phyloP scores from a whole-genome alignment of 306 rosid species.

The Betula pendula region DNA sequence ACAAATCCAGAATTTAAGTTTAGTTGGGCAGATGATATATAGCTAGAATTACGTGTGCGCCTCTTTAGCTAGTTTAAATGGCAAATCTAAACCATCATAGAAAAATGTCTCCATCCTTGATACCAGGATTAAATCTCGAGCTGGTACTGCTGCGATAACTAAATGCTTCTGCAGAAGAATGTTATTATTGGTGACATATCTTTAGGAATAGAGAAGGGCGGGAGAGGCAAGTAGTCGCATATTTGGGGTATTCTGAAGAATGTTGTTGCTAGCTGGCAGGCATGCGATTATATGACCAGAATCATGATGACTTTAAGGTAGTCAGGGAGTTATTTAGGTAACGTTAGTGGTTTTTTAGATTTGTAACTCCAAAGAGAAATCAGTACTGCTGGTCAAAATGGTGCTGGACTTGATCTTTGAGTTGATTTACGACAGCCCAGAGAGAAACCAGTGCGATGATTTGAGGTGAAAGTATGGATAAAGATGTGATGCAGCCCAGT shows the following conservation, averaged over 20 bases:
- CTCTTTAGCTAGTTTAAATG: neutral
- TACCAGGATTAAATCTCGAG: neutral
- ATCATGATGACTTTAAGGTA: too few species aligned
- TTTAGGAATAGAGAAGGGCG: neutral
- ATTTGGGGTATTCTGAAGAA: neutral
- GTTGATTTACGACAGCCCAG: too few species aligned
- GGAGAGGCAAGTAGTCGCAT: neutral
- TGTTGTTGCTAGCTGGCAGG: neutral
- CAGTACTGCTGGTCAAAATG: too few species aligned
- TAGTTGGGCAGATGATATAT: neutral
- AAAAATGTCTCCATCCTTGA: neutral
- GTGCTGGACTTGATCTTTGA: too few species aligned
- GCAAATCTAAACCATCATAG: neutral
- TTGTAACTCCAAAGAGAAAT: too few species aligned
- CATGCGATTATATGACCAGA: neutral
- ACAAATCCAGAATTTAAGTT: neutral
- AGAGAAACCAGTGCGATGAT: neutral
- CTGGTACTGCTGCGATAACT: neutral
- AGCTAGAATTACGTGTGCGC: neutral
- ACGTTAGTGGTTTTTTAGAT: too few species aligned
- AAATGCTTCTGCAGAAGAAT: neutral
- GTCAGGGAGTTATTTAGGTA: too few species aligned
- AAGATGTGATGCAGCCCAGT: neutral
- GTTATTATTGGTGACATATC: neutral
- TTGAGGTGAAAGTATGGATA: neutral